Evolutionary conservation across 805 yeast genomes (phyloP).

Genomic region (Zygosaccharomyces rouxii): DNA sequence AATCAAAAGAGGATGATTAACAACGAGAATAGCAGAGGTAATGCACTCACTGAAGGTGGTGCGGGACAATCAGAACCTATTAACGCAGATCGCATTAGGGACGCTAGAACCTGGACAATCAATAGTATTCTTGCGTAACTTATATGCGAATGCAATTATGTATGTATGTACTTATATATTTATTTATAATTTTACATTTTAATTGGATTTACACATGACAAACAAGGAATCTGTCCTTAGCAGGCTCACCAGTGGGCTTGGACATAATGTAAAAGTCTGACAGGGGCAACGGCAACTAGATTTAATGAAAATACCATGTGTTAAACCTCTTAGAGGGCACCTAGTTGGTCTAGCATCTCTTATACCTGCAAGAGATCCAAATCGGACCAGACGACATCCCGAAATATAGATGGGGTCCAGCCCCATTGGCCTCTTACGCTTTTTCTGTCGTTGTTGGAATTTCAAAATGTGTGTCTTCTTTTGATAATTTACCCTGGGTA

Average conservation of each 20-base stretch:
- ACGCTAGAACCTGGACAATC: constrained; percentile 31
- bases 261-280: constrained; percentile 13
- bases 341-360: constrained; percentile 19
- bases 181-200: not conserved
- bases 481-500: not conserved
- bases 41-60: constrained; percentile 5
- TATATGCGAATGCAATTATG: not conserved
- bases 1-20: constrained; percentile 11
- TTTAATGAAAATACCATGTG: constrained; percentile 16
- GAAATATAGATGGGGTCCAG: constrained; percentile 5
- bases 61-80: constrained; percentile 9
- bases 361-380: constrained; percentile 19
- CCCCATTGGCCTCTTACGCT: constrained; percentile 10
- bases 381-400: constrained; percentile 16
- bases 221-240: constrained; percentile 4
- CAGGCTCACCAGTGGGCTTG: constrained; percentile 20
- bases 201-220: not conserved
- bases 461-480: constrained; percentile 12
- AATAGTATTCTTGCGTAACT: constrained; percentile 14
- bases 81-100: constrained; percentile 18
- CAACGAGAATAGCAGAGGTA: not conserved
- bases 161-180: not conserved
- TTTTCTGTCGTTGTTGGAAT: constrained; percentile 9
- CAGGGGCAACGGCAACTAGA: constrained; percentile 20
- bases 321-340: constrained; percentile 21